Conservation (phyloP, 257 asterid genomes). For the Przewalskia tangutica region DNA sequence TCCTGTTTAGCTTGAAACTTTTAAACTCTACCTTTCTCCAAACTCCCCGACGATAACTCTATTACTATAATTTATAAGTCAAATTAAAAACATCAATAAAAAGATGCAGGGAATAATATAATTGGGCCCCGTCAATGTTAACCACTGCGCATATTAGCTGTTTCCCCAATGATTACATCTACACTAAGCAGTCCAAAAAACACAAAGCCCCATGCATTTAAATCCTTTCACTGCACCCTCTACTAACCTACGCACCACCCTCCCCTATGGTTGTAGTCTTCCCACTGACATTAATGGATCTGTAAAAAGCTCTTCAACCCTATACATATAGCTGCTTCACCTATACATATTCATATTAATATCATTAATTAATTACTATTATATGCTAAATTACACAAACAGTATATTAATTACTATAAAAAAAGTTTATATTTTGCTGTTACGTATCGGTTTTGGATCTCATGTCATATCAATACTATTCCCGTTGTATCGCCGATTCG, state of each 20-base stretch:
- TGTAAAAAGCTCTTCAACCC: conserved; percentile 20
- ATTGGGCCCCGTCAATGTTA: not conserved
- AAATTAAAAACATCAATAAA: not conserved
- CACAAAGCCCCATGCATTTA: conserved; percentile 27
- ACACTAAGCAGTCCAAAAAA: not conserved
- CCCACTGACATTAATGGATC: conserved; percentile 41
- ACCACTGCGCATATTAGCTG: conserved; percentile 59
- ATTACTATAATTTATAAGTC: not conserved
- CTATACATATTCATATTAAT: not conserved
- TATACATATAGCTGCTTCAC: conserved; percentile 8
- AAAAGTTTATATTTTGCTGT: not conserved
- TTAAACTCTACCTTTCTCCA: no score
- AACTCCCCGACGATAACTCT: no score
- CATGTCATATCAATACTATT: conserved; percentile 34
- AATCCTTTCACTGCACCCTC: conserved; percentile 9
- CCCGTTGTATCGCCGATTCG: conserved; percentile 41
- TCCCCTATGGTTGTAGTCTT: conserved; percentile 13
- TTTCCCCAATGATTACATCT: conserved; percentile 31
- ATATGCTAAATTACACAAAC: no score
- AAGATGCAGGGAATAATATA: not conserved
- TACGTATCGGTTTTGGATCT: conserved; percentile 12
- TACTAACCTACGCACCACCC: conserved; percentile 55
- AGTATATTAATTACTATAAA: no score
- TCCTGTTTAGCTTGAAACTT: no score
- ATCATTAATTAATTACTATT: not conserved